Conservation (phyloP, 2,329 filamentous ascomycete genomes). For the Colletotrichum musae region DNA sequence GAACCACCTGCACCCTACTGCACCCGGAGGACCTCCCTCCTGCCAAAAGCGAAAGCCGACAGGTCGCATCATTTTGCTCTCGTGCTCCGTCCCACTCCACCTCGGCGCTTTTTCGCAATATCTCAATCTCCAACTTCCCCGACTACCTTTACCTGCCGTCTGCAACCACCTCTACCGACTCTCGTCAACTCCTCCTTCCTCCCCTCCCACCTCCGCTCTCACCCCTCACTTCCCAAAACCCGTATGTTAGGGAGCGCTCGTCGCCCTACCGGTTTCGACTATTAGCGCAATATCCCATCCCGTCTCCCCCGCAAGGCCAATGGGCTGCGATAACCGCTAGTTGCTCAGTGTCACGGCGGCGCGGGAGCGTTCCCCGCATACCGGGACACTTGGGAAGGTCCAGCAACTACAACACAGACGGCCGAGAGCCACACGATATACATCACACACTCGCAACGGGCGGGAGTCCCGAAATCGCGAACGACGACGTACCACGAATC, state of each 20-base stretch:
- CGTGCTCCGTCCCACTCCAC: slow-evolving; percentile 40
- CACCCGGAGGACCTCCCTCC: slow-evolving; percentile 20
- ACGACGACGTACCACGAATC: slow-evolving; percentile 26
- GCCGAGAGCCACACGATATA: slow-evolving; percentile 23
- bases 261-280: slow-evolving; percentile 22
- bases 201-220: slow-evolving; percentile 36
- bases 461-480: not conserved
- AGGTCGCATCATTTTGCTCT: slow-evolving; percentile 41
- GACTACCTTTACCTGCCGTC: slow-evolving; percentile 26
- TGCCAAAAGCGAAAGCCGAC: slow-evolving; percentile 39
- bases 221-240: slow-evolving; percentile 42
- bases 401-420: slow-evolving; percentile 23
- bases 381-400: slow-evolving; percentile 53
- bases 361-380: slow-evolving; percentile 72
- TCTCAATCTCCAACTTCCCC: slow-evolving; percentile 38
- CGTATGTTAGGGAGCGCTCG: slow-evolving; percentile 36
- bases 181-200: slow-evolving; percentile 25
- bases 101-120: slow-evolving; percentile 42
- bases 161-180: slow-evolving; percentile 17
- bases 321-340: slow-evolving; percentile 71
- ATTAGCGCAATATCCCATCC: slow-evolving; percentile 26
- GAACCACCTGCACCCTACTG: not conserved
- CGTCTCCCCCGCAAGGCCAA: slow-evolving; percentile 56
- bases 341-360: slow-evolving; percentile 68
- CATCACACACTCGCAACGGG: slow-evolving; percentile 3